Percentiles rank a stretch among this genome's conserved stretches.
Evolutionary conservation across 352 stramenopile genomes (phyloP).

Genomic region (Phytopythium mirpurense): DNA sequence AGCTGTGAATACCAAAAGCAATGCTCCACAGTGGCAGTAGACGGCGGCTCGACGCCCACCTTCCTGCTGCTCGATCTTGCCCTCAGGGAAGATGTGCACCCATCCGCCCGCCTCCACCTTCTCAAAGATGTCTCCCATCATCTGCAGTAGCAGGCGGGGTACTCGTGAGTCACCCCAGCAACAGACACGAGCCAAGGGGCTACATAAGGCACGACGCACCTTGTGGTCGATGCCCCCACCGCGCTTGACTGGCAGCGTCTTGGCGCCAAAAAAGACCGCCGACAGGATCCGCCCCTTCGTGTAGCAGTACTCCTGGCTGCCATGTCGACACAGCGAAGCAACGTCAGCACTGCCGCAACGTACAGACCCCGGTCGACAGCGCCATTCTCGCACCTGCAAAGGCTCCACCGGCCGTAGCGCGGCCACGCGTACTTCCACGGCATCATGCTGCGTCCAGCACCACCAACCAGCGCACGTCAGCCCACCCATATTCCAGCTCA

Average conservation of each 20-base stretch:
- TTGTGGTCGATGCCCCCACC: conserved; percentile 68
- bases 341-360: neutral
- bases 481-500: neutral
- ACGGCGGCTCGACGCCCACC: conserved; percentile 13
- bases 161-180: neutral
- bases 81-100: conserved; percentile 88
- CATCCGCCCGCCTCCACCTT: conserved; percentile 73
- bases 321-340: neutral
- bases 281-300: conserved; percentile 46
- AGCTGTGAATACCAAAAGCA: neutral
- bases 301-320: conserved; percentile 84
- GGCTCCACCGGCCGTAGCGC: conserved; percentile 55
- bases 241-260: conserved; percentile 69
- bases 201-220: no score
- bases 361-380: neutral
- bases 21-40: neutral
- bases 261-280: conserved; percentile 59
- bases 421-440: conserved; percentile 65
- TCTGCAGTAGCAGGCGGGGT: conserved; percentile 20
- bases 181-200: no score
- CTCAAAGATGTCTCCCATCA: conserved; percentile 74
- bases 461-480: conserved; percentile 4
- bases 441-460: conserved; percentile 43
- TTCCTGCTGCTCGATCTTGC: conserved; percentile 71
- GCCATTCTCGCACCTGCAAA: conserved; percentile 41